Base-by-base conservation (phyloP, 1,284 basidiomycete genomes). In the Trichosporon ovoides region DNA sequence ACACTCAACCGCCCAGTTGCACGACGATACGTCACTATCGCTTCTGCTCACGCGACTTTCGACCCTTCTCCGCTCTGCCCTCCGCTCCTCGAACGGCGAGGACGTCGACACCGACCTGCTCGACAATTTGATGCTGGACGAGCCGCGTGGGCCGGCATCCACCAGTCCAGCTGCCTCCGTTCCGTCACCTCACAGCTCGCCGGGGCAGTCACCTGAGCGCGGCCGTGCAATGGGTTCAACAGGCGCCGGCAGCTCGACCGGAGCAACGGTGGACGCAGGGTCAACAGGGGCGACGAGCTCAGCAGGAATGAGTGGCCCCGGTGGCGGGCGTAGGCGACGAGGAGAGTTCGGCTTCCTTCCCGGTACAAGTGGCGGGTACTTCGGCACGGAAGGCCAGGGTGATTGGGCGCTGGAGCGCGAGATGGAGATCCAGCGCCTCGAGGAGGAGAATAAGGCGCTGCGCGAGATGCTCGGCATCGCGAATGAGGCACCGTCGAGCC, bases 371-470 rank as follows among this genome's bases (percentile, higher is more conserved):
- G 73, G 76, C 14, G 76, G 78, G 7, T 77, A 76, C 60, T 60
- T 66, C 5, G 73, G 72, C 11, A 75, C 69, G 34, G 74, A 67
- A 43, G 76, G 73, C 11, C 75, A 82, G 46, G 79, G 80, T 20
- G 91, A 95, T 76, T 93, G 91, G 88, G 85, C 88, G 0, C 65
- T 87, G 58, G 88, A 91, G 72, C 83, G 92, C 59, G 92, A 95
- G 73, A 80, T 80, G 65, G 91, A 95, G 78, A 88, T 94, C 58
- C 69, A 82, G 35, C 82, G 90, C 37, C 78, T 97, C 36, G 85
- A 88, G 71, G 80, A 79, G 56, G 93, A 95, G 78, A 97, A 97
- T 70, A 82, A 83, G 43, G 80, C 84, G 57, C 79, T 97, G 53
- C 81, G 93, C 56, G 81, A 82, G 68, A 75, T 87, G 73, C 78